Evolutionary conservation across 306 rosid species (phyloP), one percentile per base, ranked within the genome.

Genomic region (Myrica gale): DNA sequence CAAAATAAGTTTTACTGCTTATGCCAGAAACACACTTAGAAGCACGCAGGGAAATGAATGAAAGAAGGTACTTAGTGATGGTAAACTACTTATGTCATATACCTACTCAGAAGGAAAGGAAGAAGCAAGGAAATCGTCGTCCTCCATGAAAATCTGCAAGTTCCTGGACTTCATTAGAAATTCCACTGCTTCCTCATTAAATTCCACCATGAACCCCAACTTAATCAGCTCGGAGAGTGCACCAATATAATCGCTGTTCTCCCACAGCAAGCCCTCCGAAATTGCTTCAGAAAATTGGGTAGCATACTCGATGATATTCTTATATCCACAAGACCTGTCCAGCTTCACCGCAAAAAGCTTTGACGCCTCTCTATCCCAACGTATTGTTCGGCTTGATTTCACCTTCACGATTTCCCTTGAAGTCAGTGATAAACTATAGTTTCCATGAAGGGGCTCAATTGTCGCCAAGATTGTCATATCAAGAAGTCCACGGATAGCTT

Each of bases 81-180:
- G n/a, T n/a, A n/a, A n/a, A n/a, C n/a, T n/a, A n/a, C n/a, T n/a
- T n/a, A n/a, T n/a, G n/a, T n/a, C n/a, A n/a, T n/a, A n/a, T n/a
- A n/a, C n/a, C n/a, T n/a, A n/a, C 37, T 20, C 37, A 61, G 82
- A 76, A 4, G 77, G 85, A 75, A 90, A 87, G 13, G 80, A 68
- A 51, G 82, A 71, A 9, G 77, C 66, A 72, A 90, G 83, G 78
- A 92, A 90, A 20, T 81, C 76, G 42, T 83, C 89, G 74, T 93
- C 98, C 82, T 89, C 96, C 50, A 41, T 2, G 80, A 88, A 87
- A 56, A 85, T 81, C 73, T 85, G 89, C 84, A 92, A 69, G 74
- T 90, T 87, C 77, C 81, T 89, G 68, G 90, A 87, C 78, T 86
- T 89, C 96, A 92, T 86, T 6, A 86, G 76, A 72, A 88, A 88